A percentile compares a stretch with the other conserved stretches of the same genome.
phyloP scores from a whole-genome alignment of 2,329 filamentous ascomycete genomes.

The Polytolypa hystricis region DNA sequence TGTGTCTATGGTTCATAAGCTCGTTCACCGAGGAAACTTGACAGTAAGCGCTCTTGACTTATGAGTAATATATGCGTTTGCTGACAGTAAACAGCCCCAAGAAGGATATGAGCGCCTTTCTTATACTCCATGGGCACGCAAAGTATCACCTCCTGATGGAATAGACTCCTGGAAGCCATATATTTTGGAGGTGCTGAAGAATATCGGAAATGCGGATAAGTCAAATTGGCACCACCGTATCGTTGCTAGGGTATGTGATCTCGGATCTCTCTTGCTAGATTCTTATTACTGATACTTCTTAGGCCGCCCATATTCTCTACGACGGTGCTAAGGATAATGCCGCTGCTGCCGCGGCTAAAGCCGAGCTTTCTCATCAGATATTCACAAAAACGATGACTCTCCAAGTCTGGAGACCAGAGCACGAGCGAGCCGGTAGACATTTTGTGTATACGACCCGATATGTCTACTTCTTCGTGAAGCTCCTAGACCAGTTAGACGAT shows the following conservation, averaged over 20 bases:
- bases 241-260: conserved; percentile 55
- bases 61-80: background rate
- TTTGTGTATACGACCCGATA: conserved; percentile 88
- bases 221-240: conserved; percentile 93
- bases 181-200: conserved; percentile 48
- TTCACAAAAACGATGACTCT: conserved; percentile 93
- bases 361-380: conserved; percentile 70
- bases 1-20: conserved; percentile 68
- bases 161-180: conserved; percentile 48
- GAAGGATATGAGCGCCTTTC: conserved; percentile 41
- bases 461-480: conserved; percentile 64
- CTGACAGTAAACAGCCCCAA: conserved; percentile 32
- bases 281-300: no score
- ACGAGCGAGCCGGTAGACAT: conserved; percentile 72
- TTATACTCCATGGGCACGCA: conserved; percentile 45
- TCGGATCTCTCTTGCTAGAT: no score
- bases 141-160: conserved; percentile 38
- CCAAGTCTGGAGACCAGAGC: conserved; percentile 90
- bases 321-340: conserved; percentile 42
- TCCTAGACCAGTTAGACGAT: conserved; percentile 66
- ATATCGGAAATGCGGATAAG: conserved; percentile 62
- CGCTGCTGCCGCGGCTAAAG: conserved; percentile 53
- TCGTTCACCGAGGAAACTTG: conserved; percentile 47
- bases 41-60: conserved; percentile 27
- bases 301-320: conserved; percentile 50